These are phyloP conservation scores for Chaetomium strumarium DNA, from an alignment of 2,329 filamentous ascomycete species.

Conservation along the genomic window DNA sequence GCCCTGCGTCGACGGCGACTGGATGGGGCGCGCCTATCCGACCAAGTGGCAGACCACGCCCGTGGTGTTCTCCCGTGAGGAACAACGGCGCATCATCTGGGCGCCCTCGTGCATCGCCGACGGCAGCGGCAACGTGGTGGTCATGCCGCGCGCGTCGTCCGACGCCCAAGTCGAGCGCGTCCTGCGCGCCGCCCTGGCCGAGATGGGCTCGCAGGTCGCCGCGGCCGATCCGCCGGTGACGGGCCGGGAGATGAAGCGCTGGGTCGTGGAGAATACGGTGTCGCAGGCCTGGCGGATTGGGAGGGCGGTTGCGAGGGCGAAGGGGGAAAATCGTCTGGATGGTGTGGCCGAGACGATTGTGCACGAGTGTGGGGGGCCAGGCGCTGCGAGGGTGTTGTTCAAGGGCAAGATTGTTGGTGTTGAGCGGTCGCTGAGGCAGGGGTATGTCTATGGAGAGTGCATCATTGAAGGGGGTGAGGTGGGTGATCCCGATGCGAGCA, in stretches of 20 bases:
- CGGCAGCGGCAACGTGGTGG: slow-evolving; percentile 45
- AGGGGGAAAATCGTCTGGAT: slow-evolving; percentile 46
- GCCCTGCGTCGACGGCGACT: slow-evolving; percentile 49
- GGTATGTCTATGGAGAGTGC: slow-evolving; percentile 55
- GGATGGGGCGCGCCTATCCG: slow-evolving; percentile 52
- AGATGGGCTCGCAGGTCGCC: slow-evolving; percentile 50
- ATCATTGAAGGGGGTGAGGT: slow-evolving; percentile 46
- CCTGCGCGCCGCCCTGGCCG: slow-evolving; percentile 45
- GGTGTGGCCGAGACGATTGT: slow-evolving; percentile 54
- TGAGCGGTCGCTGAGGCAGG: slow-evolving; percentile 49
- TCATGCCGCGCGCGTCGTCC: slow-evolving; percentile 43
- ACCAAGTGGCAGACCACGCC: slow-evolving; percentile 52
- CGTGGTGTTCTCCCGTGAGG: slow-evolving; percentile 46
- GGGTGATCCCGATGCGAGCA: slow-evolving; percentile 22
- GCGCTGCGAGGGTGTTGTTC: slow-evolving; percentile 52
- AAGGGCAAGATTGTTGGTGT: slow-evolving; percentile 59
- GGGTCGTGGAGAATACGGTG: slow-evolving; percentile 47
- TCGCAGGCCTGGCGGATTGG: slow-evolving; percentile 56
- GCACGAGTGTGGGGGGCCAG: slow-evolving; percentile 49
- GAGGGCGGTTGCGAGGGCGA: slow-evolving; percentile 49
- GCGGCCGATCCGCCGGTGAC: slow-evolving; percentile 44
- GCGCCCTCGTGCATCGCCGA: slow-evolving; percentile 44
- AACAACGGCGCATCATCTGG: slow-evolving; percentile 40
- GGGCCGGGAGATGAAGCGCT: slow-evolving; percentile 44
- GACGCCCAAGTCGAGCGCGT: slow-evolving; percentile 44